Evolutionary conservation across 108 stramenopile genomes (phyloP).

Genomic region (Pseudonitzschia delicatissima): DNA sequence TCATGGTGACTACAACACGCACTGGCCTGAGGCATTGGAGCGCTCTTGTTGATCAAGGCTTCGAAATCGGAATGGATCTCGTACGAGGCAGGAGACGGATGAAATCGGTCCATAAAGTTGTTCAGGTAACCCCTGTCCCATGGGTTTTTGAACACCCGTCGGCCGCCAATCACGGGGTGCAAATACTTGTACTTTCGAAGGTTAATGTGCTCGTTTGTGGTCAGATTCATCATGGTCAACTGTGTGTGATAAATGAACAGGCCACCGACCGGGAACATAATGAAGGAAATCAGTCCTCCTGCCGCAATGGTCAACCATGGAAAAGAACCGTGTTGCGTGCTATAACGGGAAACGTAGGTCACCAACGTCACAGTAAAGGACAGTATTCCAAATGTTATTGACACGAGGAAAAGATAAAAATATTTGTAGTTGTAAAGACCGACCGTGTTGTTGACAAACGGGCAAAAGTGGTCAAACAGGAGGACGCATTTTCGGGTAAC

Average conservation of each 20-base stretch:
- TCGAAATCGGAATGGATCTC: slow-evolving; percentile 22
- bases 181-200: slow-evolving; percentile 81
- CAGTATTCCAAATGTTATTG: slow-evolving; percentile 39
- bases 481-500: slow-evolving; percentile 85
- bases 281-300: slow-evolving; percentile 63
- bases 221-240: slow-evolving; percentile 79
- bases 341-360: slow-evolving; percentile 41
- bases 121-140: slow-evolving; percentile 70
- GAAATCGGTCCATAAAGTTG: slow-evolving; percentile 38
- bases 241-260: slow-evolving; percentile 86
- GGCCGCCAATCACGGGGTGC: slow-evolving; percentile 13
- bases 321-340: background rate
- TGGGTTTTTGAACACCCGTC: slow-evolving; percentile 76
- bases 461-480: slow-evolving; percentile 98
- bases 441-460: slow-evolving; percentile 93
- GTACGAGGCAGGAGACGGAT: slow-evolving; percentile 36
- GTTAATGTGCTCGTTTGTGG: slow-evolving; percentile 95
- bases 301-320: slow-evolving; percentile 26
- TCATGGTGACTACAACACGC: too few relatives aligned
- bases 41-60: background rate
- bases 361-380: slow-evolving; percentile 50
- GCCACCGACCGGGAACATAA: slow-evolving; percentile 53
- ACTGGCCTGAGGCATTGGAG: background rate
- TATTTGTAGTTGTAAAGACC: slow-evolving; percentile 94
- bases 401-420: slow-evolving; percentile 84